A percentile compares a stretch with the other conserved stretches of the same genome.
These are phyloP conservation scores for Entomophthora muscae DNA, from an alignment of 371 early-diverging fungal species.

Conservation along the genomic window DNA sequence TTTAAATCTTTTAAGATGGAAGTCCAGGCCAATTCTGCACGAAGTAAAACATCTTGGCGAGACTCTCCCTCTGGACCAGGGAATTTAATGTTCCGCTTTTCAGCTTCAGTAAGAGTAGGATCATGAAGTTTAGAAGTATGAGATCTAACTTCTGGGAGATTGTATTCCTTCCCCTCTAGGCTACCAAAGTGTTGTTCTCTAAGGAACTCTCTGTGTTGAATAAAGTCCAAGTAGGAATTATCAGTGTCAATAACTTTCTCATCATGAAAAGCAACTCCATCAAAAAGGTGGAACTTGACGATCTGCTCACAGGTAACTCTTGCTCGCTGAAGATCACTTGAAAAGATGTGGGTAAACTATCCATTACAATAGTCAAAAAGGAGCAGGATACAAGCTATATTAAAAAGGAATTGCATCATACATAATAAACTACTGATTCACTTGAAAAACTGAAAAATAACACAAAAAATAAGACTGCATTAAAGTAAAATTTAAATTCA, in stretches of 20 bases:
- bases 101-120: neutral
- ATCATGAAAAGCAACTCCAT: neutral
- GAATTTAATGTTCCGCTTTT: neutral
- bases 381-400: neutral
- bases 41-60: neutral
- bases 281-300: neutral
- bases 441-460: no score
- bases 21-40: neutral
- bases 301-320: neutral
- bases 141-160: neutral
- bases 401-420: neutral
- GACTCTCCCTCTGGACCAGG: neutral
- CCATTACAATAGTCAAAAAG: neutral
- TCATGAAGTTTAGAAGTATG: neutral
- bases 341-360: constrained; percentile 4
- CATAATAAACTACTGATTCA: no score
- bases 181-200: constrained; percentile 5
- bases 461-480: no score
- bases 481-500: neutral
- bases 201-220: neutral
- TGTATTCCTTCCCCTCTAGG: neutral
- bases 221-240: neutral
- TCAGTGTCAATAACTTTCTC: neutral
- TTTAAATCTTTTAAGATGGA: neutral
- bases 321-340: neutral